Evolutionary conservation across 257 asterid genomes (phyloP).

Genomic region (Fraxinus cuspidata): DNA sequence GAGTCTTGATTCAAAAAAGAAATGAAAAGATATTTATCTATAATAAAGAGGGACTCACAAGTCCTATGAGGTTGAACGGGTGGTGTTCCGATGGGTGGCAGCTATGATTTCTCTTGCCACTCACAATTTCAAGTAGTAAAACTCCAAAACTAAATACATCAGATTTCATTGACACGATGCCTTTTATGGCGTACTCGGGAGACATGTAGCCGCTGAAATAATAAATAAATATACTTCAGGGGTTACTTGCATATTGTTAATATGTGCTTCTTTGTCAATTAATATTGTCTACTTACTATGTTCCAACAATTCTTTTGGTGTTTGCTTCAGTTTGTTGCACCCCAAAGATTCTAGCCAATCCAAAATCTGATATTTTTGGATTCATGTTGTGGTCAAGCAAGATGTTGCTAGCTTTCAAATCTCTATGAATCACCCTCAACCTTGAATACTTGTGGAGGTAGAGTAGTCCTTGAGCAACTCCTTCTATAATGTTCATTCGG

Average conservation of each 20-base stretch:
- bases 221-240: neutral
- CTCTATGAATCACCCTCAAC: slow-evolving; percentile 39
- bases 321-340: slow-evolving; percentile 34
- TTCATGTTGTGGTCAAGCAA: slow-evolving; percentile 41
- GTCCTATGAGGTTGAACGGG: slow-evolving; percentile 39
- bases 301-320: slow-evolving; percentile 40
- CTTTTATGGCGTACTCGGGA: slow-evolving; percentile 40
- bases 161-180: slow-evolving; percentile 31
- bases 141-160: slow-evolving; percentile 47
- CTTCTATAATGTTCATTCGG: slow-evolving; percentile 36
- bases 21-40: too few species aligned
- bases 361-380: slow-evolving; percentile 51
- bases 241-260: neutral
- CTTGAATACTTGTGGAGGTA: slow-evolving; percentile 43
- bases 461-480: slow-evolving; percentile 44
- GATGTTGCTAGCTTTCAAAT: slow-evolving; percentile 45
- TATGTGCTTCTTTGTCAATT: neutral
- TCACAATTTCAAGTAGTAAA: slow-evolving; percentile 36
- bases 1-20: neutral
- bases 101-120: slow-evolving; percentile 32
- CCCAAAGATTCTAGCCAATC: slow-evolving; percentile 43
- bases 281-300: slow-evolving; percentile 30
- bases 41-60: slow-evolving; percentile 21
- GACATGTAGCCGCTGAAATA: slow-evolving; percentile 41
- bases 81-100: slow-evolving; percentile 24